Evolutionary conservation across 2,329 filamentous ascomycete genomes (phyloP).

Genomic region (Exophiala aquamarina): DNA sequence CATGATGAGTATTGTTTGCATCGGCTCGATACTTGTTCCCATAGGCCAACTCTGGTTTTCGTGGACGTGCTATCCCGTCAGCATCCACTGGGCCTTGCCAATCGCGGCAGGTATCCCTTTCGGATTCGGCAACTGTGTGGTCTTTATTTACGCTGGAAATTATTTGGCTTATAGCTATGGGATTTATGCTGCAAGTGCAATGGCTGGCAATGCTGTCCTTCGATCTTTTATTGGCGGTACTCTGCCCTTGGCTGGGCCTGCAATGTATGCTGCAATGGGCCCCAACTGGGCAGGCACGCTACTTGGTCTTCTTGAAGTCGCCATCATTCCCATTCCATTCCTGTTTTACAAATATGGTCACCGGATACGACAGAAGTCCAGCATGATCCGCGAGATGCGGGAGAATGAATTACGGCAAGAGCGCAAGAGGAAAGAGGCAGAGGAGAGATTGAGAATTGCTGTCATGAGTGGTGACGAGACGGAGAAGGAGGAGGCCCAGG

Average conservation of each 20-base stretch:
- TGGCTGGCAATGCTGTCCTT: constrained; percentile 77
- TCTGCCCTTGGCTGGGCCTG: constrained; percentile 71
- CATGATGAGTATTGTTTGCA: constrained; percentile 75
- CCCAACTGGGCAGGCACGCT: constrained; percentile 79
- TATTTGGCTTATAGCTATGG: constrained; percentile 78
- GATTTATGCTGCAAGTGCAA: constrained; percentile 76
- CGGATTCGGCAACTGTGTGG: constrained; percentile 71
- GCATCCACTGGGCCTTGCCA: constrained; percentile 79
- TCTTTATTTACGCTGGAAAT: constrained; percentile 80
- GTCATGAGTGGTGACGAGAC: constrained; percentile 23
- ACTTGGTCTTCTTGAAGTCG: constrained; percentile 70
- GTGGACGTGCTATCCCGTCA: constrained; percentile 77
- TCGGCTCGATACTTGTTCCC: constrained; percentile 72
- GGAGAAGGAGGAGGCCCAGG: constrained; percentile 28
- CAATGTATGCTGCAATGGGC: constrained; percentile 68
- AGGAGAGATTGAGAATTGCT: constrained; percentile 29
- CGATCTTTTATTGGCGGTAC: constrained; percentile 73
- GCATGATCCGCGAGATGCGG: constrained; percentile 58
- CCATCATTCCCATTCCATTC: constrained; percentile 75
- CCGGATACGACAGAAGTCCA: constrained; percentile 56
- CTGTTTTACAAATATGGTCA: constrained; percentile 68
- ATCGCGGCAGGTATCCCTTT: constrained; percentile 79
- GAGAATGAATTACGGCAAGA: constrained; percentile 50
- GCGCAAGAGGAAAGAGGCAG: constrained; percentile 36
- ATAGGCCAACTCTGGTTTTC: constrained; percentile 82